Base-by-base conservation (phyloP, 2,329 filamentous ascomycete species). In the Clonostachys chloroleuca region DNA sequence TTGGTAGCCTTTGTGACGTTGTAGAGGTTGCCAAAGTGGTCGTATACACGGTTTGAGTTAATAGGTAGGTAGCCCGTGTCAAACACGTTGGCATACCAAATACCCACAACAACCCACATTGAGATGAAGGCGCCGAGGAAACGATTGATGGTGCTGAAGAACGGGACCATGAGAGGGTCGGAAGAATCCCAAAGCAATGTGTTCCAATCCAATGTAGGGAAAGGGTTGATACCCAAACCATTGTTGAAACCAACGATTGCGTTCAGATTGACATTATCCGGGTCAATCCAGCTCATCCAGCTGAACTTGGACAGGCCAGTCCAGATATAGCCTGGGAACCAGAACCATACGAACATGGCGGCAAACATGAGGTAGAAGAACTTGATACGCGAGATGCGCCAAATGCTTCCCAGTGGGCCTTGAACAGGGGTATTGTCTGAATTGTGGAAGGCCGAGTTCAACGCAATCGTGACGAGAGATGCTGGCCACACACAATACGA, bases 91-190 rank as follows among this genome's bases (percentile, higher is more conserved):
- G 67, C 74, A 59, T 78, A 87, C 65, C 81, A 84, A 9, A 86
- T 57, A 24, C 65, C 77, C 3, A 78, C 60, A 13, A 81, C 68
- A 13, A 85, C 65, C 65, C 78, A 75, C 54, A 75, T 73, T 40
- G 73, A 77, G 34, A 78, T 52, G 12, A 82, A 69, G 44, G 78
- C 72, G 33, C 82, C 82, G 41, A 83, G 63, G 51, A 84, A 69
- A 18, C 77, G 79, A 60, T 87, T 87, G 47, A 81, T 69, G 40
- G 83, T 84, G 30, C 77, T 78, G 63, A 81, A 77, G 56, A 75
- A 77, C 5, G 76, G 75, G 8, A 74, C 66, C 67, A 74, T 73
- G 46, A 74, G 63, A 2, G 70, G 70, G 48, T 73, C 70, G 53
- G 66, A 57, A 37, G 65, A 68, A 44, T 68, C 66, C 66, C 66